A percentile compares a stretch with the other conserved stretches of the same genome.
Evolutionary conservation across 352 stramenopile genomes (phyloP).

Genomic region (Phytopythium boreale): DNA sequence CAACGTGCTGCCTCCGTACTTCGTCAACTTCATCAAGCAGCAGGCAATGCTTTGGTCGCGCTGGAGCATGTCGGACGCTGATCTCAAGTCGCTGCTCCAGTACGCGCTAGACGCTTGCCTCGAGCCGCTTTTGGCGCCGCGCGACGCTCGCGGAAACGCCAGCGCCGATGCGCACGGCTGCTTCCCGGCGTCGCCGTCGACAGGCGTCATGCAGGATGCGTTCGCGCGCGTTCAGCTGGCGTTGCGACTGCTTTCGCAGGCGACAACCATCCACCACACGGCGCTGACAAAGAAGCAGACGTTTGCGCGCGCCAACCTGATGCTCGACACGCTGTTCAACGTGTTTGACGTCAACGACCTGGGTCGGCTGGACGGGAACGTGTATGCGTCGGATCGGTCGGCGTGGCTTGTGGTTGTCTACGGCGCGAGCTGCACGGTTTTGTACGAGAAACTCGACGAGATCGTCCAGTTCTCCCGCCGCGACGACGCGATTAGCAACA

Average conservation of each 20-base stretch:
- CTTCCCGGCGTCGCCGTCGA: constrained; percentile 43
- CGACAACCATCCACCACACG: constrained; percentile 64
- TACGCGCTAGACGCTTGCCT: constrained; percentile 57
- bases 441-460: constrained; percentile 85
- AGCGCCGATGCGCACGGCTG: neutral
- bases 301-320: constrained; percentile 48
- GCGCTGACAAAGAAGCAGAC: constrained; percentile 40
- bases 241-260: constrained; percentile 51
- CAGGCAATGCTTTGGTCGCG: constrained; percentile 65
- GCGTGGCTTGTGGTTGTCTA: constrained; percentile 71
- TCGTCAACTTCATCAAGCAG: constrained; percentile 87
- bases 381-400: constrained; percentile 29
- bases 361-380: constrained; percentile 29
- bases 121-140: constrained; percentile 35
- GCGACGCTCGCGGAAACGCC: constrained; percentile 9
- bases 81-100: constrained; percentile 56
- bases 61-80: constrained; percentile 60
- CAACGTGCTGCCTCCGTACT: constrained; percentile 78
- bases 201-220: constrained; percentile 71
- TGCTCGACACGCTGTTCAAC: constrained; percentile 46
- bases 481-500: constrained; percentile 17
- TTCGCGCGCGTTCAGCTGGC: constrained; percentile 71
- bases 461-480: constrained; percentile 64
- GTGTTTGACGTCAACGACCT: constrained; percentile 71
- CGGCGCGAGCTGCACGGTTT: constrained; percentile 61